These are phyloP conservation scores for Euphorbia pulcherrima DNA, from an alignment of 345 rosid genomes.

Conservation along the genomic window DNA sequence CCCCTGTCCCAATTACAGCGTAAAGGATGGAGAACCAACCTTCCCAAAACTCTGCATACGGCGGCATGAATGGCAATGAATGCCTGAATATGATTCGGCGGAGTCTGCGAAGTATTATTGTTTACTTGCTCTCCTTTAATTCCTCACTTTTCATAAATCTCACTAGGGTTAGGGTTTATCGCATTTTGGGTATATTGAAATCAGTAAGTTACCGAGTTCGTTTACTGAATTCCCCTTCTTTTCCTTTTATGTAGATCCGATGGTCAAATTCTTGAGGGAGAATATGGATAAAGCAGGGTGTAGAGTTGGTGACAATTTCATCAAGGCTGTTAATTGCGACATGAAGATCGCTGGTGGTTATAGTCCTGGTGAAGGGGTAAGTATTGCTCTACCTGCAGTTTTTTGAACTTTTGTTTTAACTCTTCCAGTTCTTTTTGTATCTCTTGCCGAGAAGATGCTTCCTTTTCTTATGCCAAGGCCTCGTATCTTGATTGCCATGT, in stretches of 20 bases:
- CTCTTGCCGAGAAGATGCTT: slow-evolving; percentile 64
- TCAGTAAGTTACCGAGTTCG: slow-evolving; percentile 14
- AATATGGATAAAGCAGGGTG: slow-evolving; percentile 86
- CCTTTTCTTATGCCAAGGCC: slow-evolving; percentile 61
- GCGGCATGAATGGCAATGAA: slow-evolving; percentile 33
- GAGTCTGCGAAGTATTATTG: slow-evolving; percentile 49
- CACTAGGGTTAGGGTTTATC: slow-evolving; percentile 17
- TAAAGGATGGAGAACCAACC: slow-evolving; percentile 32
- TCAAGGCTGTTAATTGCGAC: slow-evolving; percentile 63
- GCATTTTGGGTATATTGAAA: neutral
- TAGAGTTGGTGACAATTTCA: slow-evolving; percentile 61
- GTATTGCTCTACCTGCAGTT: too few relatives aligned
- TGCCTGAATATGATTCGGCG: slow-evolving; percentile 44
- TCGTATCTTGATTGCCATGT: slow-evolving; percentile 78
- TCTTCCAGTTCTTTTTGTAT: slow-evolving; percentile 63
- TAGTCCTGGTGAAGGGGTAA: slow-evolving; percentile 64
- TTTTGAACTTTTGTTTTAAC: slow-evolving; percentile 4
- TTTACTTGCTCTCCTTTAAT: neutral
- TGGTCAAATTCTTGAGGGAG: slow-evolving; percentile 78
- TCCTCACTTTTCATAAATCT: neutral
- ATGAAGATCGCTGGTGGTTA: slow-evolving; percentile 56
- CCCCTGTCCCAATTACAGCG: neutral
- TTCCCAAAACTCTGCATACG: slow-evolving; percentile 6
- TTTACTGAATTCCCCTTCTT: neutral
- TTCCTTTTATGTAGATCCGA: slow-evolving; percentile 53